These are phyloP conservation scores for Fomitopsis serialis DNA, from an alignment of 768 basidiomycete genomes.

Conservation along the genomic window DNA sequence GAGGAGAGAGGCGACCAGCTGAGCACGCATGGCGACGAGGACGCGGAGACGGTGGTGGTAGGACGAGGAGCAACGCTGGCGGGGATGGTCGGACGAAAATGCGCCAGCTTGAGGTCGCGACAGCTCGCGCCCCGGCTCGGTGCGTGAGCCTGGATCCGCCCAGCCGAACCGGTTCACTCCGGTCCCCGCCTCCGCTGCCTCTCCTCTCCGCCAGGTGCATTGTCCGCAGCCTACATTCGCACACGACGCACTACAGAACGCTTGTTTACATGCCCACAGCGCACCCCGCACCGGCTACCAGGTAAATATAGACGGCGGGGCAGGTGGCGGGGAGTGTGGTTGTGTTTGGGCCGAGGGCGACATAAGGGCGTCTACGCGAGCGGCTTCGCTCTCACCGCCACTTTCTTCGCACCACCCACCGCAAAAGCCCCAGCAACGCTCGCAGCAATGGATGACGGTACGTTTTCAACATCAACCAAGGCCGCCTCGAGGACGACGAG, in stretches of 20 bases:
- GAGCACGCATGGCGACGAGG: conserved; percentile 46
- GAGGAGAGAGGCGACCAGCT: conserved; percentile 56
- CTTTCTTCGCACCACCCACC: conserved; percentile 11
- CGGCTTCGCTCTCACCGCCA: conserved; percentile 15
- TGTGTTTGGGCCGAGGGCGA: conserved; percentile 16
- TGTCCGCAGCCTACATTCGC: neutral
- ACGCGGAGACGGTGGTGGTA: neutral
- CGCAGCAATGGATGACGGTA: conserved; percentile 64
- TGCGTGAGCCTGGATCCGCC: conserved; percentile 14
- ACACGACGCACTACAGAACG: too few species aligned
- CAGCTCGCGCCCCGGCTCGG: conserved; percentile 18
- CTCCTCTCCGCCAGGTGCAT: conserved; percentile 1
- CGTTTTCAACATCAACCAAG: conserved; percentile 76
- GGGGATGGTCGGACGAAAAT: conserved; percentile 1
- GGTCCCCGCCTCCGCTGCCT: conserved; percentile 7
- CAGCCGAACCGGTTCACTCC: conserved; percentile 23
- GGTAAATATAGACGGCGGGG: neutral
- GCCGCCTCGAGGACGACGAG: conserved; percentile 46
- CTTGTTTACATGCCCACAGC: too few species aligned
- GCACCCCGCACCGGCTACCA: too few species aligned
- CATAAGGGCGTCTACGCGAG: conserved; percentile 5
- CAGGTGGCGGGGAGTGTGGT: conserved; percentile 17
- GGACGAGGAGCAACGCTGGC: conserved; percentile 4
- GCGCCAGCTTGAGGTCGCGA: conserved; percentile 7
- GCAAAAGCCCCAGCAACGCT: conserved; percentile 19